A percentile compares a stretch with the other conserved stretches of the same genome.
These are phyloP conservation scores for Mucor sp. DNA, from an alignment of 371 early-diverging fungal genomes.

Conservation along the genomic window DNA sequence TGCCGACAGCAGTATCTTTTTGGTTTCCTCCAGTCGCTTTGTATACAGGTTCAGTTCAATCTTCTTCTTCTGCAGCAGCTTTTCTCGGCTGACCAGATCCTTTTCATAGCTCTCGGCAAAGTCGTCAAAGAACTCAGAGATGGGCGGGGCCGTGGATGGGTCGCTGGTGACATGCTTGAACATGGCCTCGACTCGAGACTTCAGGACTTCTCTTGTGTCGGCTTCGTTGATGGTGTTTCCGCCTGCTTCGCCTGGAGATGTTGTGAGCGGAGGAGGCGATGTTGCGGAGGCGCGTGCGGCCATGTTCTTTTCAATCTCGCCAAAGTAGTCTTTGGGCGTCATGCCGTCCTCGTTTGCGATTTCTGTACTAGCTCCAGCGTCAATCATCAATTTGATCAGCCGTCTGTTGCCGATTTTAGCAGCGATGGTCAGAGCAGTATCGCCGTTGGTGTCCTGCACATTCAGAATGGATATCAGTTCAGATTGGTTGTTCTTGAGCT, in stretches of 20 bases:
- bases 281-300: background rate
- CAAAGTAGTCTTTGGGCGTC: slow-evolving; percentile 53
- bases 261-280: background rate
- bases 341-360: slow-evolving; percentile 76
- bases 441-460: slow-evolving; percentile 83
- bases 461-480: slow-evolving; percentile 78
- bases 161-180: slow-evolving; percentile 16
- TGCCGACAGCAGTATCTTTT: slow-evolving; percentile 11
- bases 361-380: slow-evolving; percentile 80
- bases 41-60: slow-evolving; percentile 26
- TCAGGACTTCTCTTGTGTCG: slow-evolving; percentile 25
- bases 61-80: slow-evolving; percentile 24
- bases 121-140: slow-evolving; percentile 36
- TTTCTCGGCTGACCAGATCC: slow-evolving; percentile 29
- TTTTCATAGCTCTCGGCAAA: slow-evolving; percentile 41
- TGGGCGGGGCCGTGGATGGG: slow-evolving; percentile 11
- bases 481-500: slow-evolving; percentile 52
- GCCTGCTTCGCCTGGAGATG: slow-evolving; percentile 17
- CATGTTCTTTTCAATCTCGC: slow-evolving; percentile 32
- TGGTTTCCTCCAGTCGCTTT: slow-evolving; percentile 27
- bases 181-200: slow-evolving; percentile 22
- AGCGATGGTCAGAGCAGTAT: slow-evolving; percentile 90
- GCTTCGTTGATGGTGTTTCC: slow-evolving; percentile 40
- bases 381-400: slow-evolving; percentile 71
- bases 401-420: slow-evolving; percentile 74